Evolutionary conservation across 257 asterid genomes (phyloP), one percentile per base, ranked within the genome.

Genomic region (Scutellaria baicalensis): DNA sequence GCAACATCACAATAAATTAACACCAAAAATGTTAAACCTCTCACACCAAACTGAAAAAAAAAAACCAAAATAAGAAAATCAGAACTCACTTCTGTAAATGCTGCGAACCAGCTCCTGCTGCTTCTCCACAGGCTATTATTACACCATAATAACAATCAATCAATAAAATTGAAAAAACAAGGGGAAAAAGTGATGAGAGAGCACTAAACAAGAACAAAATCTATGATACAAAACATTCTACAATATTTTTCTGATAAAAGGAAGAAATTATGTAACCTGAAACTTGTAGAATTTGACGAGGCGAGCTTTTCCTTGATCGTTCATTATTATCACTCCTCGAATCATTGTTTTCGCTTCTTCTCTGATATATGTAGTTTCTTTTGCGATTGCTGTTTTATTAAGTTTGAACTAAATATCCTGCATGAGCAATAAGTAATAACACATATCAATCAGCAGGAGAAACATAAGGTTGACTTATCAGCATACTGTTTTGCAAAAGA

Each of bases 291-390:
- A 94, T 77, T 89, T 94, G 83, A 89, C 83, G 78, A 94, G 91
- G 64, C 97, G 96, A 60, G 99, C 92, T 74, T 94, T 92, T 74
- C 97, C 99, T 76, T 83, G 91, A 75, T 89, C 92, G 76, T 89
- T 94, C 97, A 94, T 87, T 61, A 93, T 77, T 18, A 91, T 86
- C 66, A 94, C 97, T 36, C 96, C 97, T 78, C 83, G 87, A 31
- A 94, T 94, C 97, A 94, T 94, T 64, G 71, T 74, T 39, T 44
- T 21, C 48, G 74, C 54, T 17, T 68, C 44, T 51, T 66, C 38
- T 45, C 79, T 59, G 16, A 63, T 51, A 58, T 18, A 45, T 33
- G 50, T 61, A 57, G 14, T 39, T 42, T 44, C 16, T 52, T 52
- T 33, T 1, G 63, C 17, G 42, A 33, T 4, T 13, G 31, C 35